phyloP scores from a whole-genome alignment of 1,284 basidiomycete species.

The Fomes fomentarius region DNA sequence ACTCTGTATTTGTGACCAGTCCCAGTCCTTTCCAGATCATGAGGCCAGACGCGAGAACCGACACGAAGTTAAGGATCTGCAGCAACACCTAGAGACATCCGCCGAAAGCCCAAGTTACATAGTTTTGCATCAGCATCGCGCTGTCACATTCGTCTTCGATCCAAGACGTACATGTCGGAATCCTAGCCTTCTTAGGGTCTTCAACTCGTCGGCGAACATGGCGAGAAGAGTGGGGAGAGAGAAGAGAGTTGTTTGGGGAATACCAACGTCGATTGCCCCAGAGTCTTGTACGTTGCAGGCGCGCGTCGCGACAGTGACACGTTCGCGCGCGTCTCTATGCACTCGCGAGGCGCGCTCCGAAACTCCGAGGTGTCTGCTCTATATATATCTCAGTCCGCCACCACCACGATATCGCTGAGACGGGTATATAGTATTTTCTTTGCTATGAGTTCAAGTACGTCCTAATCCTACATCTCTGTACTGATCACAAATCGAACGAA shows the following conservation, averaged over 20 bases:
- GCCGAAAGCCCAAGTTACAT: no score
- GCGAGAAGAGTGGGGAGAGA: neutral
- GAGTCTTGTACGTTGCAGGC: no score
- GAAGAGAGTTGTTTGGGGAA: conserved; percentile 21
- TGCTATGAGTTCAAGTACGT: neutral
- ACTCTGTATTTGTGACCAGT: conserved; percentile 91
- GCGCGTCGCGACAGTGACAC: no score
- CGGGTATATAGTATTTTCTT: neutral
- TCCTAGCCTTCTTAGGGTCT: conserved; percentile 55
- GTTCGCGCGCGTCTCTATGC: conserved; percentile 9
- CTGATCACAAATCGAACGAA: neutral
- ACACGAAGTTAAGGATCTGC: conserved; percentile 91
- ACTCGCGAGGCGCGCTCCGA: no score
- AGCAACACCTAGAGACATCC: conserved; percentile 65
- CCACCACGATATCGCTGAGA: neutral
- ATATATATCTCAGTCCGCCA: neutral
- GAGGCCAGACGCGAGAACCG: conserved; percentile 89
- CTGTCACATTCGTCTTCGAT: no score
- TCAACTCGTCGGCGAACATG: conserved; percentile 78
- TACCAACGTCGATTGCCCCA: no score
- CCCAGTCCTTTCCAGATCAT: conserved; percentile 98
- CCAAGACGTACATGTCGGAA: conserved; percentile 71
- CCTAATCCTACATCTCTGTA: conserved; percentile 4
- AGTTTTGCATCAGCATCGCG: no score
- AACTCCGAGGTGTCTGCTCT: neutral